Evolutionary conservation across 257 asterid species (phyloP).

Genomic region (Gardenia jasminoides): DNA sequence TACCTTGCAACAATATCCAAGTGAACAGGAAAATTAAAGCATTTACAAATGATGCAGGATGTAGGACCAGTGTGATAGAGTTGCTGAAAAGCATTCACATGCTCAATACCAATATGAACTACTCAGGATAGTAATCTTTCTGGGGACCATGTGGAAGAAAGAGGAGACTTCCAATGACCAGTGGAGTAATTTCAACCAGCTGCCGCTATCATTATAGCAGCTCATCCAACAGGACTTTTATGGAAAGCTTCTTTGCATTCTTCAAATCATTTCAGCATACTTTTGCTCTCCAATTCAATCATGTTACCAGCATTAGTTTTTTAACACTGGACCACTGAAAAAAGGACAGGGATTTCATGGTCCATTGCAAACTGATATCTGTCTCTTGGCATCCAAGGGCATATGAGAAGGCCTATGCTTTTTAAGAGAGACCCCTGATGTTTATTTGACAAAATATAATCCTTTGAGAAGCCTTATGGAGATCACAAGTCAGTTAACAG

Average conservation of each 20-base stretch:
- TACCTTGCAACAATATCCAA: background rate
- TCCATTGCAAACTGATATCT: background rate
- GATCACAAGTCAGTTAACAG: constrained; percentile 9
- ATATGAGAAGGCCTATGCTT: background rate
- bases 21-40: background rate
- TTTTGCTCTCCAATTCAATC: constrained; percentile 2
- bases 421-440: background rate
- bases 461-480: background rate
- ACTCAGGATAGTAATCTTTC: background rate
- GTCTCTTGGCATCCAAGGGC: background rate
- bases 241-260: constrained; percentile 7
- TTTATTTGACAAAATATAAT: background rate
- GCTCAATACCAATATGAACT: background rate
- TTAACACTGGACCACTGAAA: background rate
- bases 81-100: background rate
- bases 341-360: background rate
- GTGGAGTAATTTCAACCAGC: background rate
- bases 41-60: background rate
- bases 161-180: constrained; percentile 5
- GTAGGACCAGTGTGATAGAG: background rate
- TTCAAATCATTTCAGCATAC: background rate
- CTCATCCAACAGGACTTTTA: constrained; percentile 1
- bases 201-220: constrained; percentile 14
- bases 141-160: constrained; percentile 14
- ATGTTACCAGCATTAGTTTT: background rate